Evolutionary conservation across 768 basidiomycete genomes (phyloP).

Genomic region (Pulveroboletus sp.): DNA sequence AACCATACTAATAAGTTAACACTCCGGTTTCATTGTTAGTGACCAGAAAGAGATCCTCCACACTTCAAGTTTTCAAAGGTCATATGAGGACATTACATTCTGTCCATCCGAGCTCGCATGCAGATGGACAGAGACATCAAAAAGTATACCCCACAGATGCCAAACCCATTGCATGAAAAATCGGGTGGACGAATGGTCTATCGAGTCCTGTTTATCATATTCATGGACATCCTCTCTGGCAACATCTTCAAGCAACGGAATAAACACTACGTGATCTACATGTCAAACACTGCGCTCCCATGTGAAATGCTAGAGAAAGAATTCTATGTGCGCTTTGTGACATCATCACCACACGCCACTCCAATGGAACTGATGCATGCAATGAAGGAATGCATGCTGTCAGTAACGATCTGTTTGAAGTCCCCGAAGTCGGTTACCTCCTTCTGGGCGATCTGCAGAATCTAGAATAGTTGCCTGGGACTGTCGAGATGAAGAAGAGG

Average conservation of each 20-base stretch:
- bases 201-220: background rate
- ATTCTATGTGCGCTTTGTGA: background rate
- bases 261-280: background rate
- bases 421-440: no score
- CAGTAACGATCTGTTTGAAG: no score
- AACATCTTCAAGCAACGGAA: background rate
- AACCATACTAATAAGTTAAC: no score
- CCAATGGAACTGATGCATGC: background rate
- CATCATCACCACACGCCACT: background rate
- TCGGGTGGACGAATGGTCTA: background rate
- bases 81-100: no score
- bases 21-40: no score
- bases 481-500: no score
- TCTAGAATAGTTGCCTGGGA: no score
- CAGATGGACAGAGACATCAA: background rate
- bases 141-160: background rate
- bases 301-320: background rate
- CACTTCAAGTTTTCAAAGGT: no score
- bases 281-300: background rate
- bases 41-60: no score
- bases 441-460: no score
- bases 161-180: background rate
- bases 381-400: no score
- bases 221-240: background rate
- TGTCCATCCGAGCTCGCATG: no score